Conservation (phyloP, 495 filamentous ascomycete genomes). For the Aspergillus nanangensis region DNA sequence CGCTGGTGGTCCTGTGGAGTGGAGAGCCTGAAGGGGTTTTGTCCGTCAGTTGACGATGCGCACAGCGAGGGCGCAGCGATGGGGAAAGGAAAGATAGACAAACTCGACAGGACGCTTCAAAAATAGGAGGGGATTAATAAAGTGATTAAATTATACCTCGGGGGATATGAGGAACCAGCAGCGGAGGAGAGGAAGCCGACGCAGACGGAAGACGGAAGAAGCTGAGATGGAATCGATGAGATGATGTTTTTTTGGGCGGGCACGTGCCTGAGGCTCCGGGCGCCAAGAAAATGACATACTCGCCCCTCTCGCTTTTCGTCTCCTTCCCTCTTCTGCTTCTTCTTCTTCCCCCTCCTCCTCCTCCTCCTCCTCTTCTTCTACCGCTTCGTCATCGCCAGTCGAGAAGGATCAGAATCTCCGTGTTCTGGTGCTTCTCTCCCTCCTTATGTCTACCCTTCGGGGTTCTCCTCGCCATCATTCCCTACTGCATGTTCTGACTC, state of each 20-base stretch:
- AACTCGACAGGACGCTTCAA: slow-evolving; percentile 4
- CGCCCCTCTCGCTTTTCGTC: slow-evolving; percentile 8
- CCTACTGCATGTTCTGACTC: not conserved
- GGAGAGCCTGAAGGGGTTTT: slow-evolving; percentile 4
- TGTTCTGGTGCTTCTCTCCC: not conserved
- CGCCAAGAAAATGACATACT: slow-evolving; percentile 17
- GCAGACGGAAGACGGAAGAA: not conserved
- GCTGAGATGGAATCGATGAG: slow-evolving; percentile 12
- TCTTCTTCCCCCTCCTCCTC: slow-evolving; percentile 5
- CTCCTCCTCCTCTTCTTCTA: not conserved
- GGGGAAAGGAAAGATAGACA: not conserved
- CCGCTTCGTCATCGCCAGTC: not conserved
- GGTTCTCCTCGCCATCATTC: no score
- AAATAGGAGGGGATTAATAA: not conserved
- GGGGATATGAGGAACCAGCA: slow-evolving; percentile 5
- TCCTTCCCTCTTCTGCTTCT: slow-evolving; percentile 11
- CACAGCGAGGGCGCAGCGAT: not conserved
- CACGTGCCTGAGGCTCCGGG: slow-evolving; percentile 25
- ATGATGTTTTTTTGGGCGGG: slow-evolving; percentile 29
- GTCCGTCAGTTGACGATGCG: not conserved
- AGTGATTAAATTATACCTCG: slow-evolving; percentile 2
- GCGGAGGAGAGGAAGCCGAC: not conserved
- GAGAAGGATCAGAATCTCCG: not conserved
- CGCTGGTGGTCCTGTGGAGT: slow-evolving; percentile 3
- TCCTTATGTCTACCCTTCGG: no score